Evolutionary conservation across 139 green algal species (phyloP).

Genomic region (Diplosphaera chodatii): DNA sequence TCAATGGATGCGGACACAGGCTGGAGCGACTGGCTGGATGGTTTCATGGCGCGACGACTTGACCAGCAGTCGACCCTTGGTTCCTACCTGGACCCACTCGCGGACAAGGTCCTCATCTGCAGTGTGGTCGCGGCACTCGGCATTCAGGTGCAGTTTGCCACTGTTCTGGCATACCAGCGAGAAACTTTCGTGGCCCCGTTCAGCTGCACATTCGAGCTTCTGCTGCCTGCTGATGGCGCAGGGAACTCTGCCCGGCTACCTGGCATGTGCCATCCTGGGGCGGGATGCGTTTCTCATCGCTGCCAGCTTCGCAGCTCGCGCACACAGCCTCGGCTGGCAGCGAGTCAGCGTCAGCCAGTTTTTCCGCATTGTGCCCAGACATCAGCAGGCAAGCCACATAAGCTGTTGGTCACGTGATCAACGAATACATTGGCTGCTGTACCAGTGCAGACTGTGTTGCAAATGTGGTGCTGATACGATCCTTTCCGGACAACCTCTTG

Average conservation of each 20-base stretch:
- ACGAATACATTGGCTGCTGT: too few species aligned
- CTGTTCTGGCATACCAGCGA: too few species aligned
- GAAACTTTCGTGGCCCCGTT: too few species aligned
- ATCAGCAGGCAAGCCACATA: background rate
- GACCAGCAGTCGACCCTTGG: constrained; percentile 63
- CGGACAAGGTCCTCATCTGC: constrained; percentile 74
- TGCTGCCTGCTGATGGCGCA: too few species aligned
- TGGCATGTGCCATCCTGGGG: constrained; percentile 63
- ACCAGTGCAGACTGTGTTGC: too few species aligned
- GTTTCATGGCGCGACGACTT: constrained; percentile 52
- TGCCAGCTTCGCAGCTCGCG: constrained; percentile 38
- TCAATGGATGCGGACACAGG: too few species aligned
- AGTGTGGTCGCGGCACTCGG: constrained; percentile 17
- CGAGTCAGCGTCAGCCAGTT: constrained; percentile 49
- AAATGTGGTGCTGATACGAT: too few species aligned
- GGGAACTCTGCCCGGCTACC: constrained; percentile 44
- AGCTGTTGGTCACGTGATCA: too few species aligned
- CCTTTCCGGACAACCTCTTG: too few species aligned
- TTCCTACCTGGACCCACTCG: constrained; percentile 83
- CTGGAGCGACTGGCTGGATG: constrained; percentile 76
- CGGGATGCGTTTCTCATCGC: constrained; percentile 60
- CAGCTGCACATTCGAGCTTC: too few species aligned
- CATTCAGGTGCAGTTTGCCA: background rate
- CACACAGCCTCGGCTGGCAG: constrained; percentile 38
- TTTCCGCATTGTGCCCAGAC: constrained; percentile 26